Evolutionary conservation across 2,329 filamentous ascomycete species (phyloP).

Genomic region (Arthrobotrys iridis): DNA sequence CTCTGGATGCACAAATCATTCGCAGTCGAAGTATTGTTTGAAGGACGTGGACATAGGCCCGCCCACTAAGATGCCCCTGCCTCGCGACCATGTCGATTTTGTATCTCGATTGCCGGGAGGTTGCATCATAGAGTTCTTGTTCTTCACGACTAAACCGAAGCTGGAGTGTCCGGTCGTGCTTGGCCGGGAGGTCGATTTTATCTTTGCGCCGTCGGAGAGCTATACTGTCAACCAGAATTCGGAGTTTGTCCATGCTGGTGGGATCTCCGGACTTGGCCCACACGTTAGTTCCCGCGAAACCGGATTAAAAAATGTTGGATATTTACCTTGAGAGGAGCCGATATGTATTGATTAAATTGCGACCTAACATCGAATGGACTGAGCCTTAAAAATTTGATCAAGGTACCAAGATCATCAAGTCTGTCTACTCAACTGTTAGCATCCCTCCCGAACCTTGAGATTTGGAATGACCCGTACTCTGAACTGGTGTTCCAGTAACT

Average conservation of each 20-base stretch:
- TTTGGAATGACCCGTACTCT: slow-evolving; percentile 59
- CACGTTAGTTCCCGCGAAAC: slow-evolving; percentile 72
- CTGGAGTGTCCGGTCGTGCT: slow-evolving; percentile 74
- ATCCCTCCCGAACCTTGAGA: not conserved
- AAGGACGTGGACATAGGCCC: slow-evolving; percentile 91
- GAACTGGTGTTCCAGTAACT: slow-evolving; percentile 63
- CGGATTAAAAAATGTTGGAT: slow-evolving; percentile 87
- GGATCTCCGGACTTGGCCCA: slow-evolving; percentile 68
- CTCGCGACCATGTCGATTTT: slow-evolving; percentile 79
- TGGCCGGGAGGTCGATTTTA: slow-evolving; percentile 81
- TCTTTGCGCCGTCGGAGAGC: slow-evolving; percentile 92
- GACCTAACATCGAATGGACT: slow-evolving; percentile 62
- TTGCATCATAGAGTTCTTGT: slow-evolving; percentile 80
- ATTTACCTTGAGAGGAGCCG: slow-evolving; percentile 81
- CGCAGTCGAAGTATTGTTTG: slow-evolving; percentile 90
- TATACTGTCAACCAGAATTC: slow-evolving; percentile 91
- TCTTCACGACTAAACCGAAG: slow-evolving; percentile 82
- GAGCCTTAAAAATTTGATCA: slow-evolving; percentile 66
- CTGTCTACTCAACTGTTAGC: slow-evolving; percentile 72
- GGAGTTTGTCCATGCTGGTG: slow-evolving; percentile 82
- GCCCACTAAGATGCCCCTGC: slow-evolving; percentile 75
- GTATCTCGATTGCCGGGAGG: slow-evolving; percentile 80
- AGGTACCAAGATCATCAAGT: slow-evolving; percentile 66
- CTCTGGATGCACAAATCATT: slow-evolving; percentile 90
- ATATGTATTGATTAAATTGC: slow-evolving; percentile 64